These are phyloP conservation scores for Monilinia polystroma DNA, from an alignment of 2,329 filamentous ascomycete genomes.

Conservation along the genomic window DNA sequence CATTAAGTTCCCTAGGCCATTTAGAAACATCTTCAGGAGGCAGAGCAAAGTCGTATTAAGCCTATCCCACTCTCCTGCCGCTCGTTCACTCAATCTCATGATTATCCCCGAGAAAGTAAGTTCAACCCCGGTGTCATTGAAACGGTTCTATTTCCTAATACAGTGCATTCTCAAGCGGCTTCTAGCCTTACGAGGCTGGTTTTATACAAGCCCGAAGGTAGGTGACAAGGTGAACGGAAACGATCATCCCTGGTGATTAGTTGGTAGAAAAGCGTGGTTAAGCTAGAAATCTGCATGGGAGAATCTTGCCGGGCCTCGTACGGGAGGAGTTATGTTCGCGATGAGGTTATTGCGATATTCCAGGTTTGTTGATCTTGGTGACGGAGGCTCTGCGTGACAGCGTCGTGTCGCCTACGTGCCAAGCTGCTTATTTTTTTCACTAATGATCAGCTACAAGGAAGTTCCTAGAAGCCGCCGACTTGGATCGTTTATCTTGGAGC, in stretches of 20 bases:
- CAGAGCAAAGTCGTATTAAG: too few species aligned
- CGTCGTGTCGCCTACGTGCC: neutral
- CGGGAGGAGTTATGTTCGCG: neutral
- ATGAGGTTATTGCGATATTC: constrained; percentile 2
- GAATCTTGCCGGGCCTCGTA: neutral
- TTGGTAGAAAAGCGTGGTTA: neutral
- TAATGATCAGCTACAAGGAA: neutral
- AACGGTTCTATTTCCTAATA: neutral
- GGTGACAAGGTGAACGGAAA: neutral
- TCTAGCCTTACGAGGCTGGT: constrained; percentile 9
- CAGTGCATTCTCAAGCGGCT: neutral
- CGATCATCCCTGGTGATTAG: neutral
- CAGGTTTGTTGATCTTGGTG: neutral
- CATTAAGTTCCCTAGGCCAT: neutral
- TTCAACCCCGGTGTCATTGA: neutral
- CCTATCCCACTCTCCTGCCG: neutral
- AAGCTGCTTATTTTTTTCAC: neutral
- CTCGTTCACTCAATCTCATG: neutral
- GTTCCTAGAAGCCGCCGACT: constrained; percentile 7
- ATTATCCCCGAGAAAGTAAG: neutral
- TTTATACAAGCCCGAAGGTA: neutral
- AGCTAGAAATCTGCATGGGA: neutral
- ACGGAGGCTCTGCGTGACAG: neutral
- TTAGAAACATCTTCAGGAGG: neutral
- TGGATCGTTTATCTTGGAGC: neutral